These are phyloP conservation scores for Physaria fendleri DNA, from an alignment of 345 rosid genomes.

Conservation along the genomic window DNA sequence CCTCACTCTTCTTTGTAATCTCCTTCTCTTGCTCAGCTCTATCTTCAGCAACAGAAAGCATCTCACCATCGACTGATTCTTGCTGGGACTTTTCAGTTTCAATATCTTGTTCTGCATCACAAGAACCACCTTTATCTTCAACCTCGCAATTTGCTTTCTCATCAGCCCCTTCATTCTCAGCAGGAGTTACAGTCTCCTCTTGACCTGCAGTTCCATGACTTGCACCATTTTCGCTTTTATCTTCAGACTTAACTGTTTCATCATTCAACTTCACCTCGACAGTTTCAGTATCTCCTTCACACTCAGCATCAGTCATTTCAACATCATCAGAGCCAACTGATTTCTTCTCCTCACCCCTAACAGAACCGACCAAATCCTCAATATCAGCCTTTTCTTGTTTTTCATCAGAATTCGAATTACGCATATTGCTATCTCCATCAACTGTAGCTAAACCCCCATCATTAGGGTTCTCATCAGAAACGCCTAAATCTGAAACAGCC, in stretches of 20 bases:
- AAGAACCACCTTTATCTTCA: not conserved
- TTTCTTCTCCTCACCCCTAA: not conserved
- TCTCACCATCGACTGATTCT: not conserved
- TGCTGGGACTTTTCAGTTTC: not conserved
- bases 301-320: slow-evolving; percentile 1
- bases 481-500: not conserved
- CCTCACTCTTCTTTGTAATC: not conserved
- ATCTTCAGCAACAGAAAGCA: slow-evolving; percentile 1
- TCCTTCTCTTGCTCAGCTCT: slow-evolving; percentile 1
- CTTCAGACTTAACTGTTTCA: not conserved
- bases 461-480: not conserved
- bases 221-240: not conserved
- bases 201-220: not conserved
- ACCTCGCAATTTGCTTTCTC: not conserved
- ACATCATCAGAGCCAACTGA: not conserved
- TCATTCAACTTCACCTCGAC: not conserved
- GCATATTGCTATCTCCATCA: not conserved
- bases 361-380: not conserved
- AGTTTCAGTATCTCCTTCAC: not conserved
- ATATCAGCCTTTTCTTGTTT: not conserved
- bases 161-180: not conserved
- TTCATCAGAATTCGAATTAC: slow-evolving; percentile 3
- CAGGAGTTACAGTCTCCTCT: not conserved
- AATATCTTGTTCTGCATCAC: not conserved
- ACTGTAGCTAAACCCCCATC: not conserved